Conservation (phyloP, 129 eudicot species). For the Flaveria ramosissima region DNA sequence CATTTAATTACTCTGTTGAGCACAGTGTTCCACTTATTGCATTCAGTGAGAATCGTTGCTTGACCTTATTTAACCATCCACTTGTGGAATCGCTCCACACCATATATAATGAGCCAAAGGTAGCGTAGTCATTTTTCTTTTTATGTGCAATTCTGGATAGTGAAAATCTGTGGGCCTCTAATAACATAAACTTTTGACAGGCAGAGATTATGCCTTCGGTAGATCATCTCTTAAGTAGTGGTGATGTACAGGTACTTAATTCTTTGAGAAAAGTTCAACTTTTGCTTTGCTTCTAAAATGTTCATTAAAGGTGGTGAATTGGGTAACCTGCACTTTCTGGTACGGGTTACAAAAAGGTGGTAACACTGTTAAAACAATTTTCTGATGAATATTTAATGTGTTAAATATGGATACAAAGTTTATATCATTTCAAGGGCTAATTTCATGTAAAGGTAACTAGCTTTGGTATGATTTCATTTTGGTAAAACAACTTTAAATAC, state of each 20-base stretch:
- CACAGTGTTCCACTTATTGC: constrained; percentile 83
- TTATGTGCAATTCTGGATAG: not conserved
- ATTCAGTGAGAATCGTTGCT: constrained; percentile 86
- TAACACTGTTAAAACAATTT: not conserved
- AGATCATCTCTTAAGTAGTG: constrained; percentile 63
- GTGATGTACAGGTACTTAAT: constrained; percentile 70
- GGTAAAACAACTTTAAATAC: not conserved
- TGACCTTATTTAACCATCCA: constrained; percentile 80
- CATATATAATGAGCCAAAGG: constrained; percentile 88
- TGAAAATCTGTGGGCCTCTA: constrained; percentile 14
- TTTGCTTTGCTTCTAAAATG: constrained; percentile 14
- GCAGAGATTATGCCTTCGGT: constrained; percentile 87
- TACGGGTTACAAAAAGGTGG: not conserved
- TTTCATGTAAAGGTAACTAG: not conserved
- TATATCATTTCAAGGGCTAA: not conserved
- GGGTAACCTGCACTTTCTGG: constrained; percentile 7
- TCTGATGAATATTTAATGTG: not conserved
- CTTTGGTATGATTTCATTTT: not conserved
- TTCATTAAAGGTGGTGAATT: not conserved
- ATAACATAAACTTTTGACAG: constrained; percentile 47
- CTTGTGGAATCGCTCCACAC: constrained; percentile 88
- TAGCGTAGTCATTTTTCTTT: constrained; percentile 28
- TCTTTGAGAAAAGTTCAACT: not conserved
- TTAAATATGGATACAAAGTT: not conserved
- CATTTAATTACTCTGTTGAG: constrained; percentile 68